Evolutionary conservation across 2,329 filamentous ascomycete species (phyloP), one percentile per base, ranked within the genome.

Genomic region (Cladobotryum mycophilum): DNA sequence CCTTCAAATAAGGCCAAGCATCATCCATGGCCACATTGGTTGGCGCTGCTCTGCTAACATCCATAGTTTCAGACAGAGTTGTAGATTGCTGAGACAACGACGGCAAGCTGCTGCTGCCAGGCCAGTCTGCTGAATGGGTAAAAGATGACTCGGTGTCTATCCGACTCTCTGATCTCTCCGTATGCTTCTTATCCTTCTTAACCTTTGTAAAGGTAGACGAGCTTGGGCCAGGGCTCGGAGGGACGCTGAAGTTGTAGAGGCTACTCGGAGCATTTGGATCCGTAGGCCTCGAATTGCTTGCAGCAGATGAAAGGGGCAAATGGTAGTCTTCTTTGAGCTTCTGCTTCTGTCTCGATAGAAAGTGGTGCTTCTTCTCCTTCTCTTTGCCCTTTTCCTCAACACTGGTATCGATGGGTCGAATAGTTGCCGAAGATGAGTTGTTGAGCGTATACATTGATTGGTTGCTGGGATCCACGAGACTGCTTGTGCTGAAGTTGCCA

Each of bases 101-200:
- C 2, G 72, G 71, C 36, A 80, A 63, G 56, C 78, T 80, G 49
- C 74, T 75, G 1, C 79, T 72, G 2, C 76, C 78, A 2, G 76
- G 69, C 78, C 79, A 82, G 47, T 81, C 70, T 22, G 64, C 64
- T 41, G 66, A 63, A 17, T 71, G 52, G 20, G 64, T 66, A 57
- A 73, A 67, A 44, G 64, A 62, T 15, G 72, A 69, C 70, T 80
- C 77, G 55, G 69, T 82, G 52, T 84, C 76, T 35, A 81, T 67
- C 12, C 72, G 70, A 54, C 65, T 70, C 6, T 74, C 66, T 50
- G 71, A 76, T 57, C 84, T 82, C 56, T 88, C 85, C 55, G 88
- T 84, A 58, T 86, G 85, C 65, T 85, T 86, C 73, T 92, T 95
- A 63, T 96, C 89, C 53, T 87, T 92, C 62, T 93, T 87, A 3